A percentile compares a stretch with the other conserved stretches of the same genome.
phyloP scores from a whole-genome alignment of 495 filamentous ascomycete genomes.

The Daldinia vernicosa region DNA sequence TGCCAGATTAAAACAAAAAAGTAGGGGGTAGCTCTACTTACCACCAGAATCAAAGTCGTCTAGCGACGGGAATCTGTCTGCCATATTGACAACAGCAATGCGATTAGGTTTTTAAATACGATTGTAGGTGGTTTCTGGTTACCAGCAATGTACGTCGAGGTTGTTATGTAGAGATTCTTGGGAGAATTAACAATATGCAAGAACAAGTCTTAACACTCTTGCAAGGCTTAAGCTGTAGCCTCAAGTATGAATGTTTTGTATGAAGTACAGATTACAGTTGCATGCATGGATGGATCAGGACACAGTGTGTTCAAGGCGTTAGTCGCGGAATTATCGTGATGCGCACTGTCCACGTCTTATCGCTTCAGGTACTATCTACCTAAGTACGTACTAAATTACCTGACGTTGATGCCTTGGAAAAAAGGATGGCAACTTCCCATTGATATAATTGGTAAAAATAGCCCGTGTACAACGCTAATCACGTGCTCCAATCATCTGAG shows the following conservation, averaged over 20 bases:
- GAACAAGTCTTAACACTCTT: not conserved
- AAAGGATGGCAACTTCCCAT: not conserved
- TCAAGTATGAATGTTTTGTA: slow-evolving; percentile 7
- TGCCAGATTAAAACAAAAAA: not conserved
- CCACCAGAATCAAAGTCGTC: slow-evolving; percentile 94
- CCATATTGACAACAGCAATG: slow-evolving; percentile 66
- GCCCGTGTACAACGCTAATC: not conserved
- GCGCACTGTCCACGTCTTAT: slow-evolving; percentile 13
- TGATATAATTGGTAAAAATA: slow-evolving; percentile 1
- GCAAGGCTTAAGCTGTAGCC: slow-evolving; percentile 16
- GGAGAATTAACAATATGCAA: not conserved
- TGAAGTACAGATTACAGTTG: slow-evolving; percentile 15
- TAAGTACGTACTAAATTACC: not conserved
- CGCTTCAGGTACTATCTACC: not conserved
- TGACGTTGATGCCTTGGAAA: not conserved
- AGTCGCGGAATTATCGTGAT: not conserved
- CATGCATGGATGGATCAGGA: not conserved
- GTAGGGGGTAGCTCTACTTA: slow-evolving; percentile 48
- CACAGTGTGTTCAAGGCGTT: not conserved
- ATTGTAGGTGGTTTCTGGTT: not conserved
- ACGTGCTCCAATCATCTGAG: slow-evolving; percentile 18
- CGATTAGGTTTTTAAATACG: not conserved
- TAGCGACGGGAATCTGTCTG: slow-evolving; percentile 93
- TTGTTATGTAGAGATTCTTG: not conserved
- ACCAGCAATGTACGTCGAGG: not conserved